Base-by-base conservation (phyloP, 192 early-diverging fungal genomes). In the Chytriomyces confervae region DNA sequence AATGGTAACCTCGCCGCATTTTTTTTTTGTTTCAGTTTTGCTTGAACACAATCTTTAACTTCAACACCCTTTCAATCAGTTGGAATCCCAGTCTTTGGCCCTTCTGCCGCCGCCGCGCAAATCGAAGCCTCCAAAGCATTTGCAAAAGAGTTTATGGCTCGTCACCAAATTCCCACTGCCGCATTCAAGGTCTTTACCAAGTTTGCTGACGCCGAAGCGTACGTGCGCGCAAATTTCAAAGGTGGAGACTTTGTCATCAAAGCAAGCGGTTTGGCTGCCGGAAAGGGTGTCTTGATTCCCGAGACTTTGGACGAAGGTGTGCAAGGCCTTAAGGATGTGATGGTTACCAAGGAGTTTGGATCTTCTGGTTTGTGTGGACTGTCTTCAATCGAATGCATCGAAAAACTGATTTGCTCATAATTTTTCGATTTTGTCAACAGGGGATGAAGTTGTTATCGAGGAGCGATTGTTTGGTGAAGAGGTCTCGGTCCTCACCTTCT, bases 51-150 rank as follows among this genome's bases (percentile, higher is more conserved):
- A 36, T 1, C 0, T 36, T 36, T 1, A 36, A 36, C 36, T 36
- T 36, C 36, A 36, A 36, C 36, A 36, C 36, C 24, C 24, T 36
- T 36, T 2, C 36, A 36, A 36, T 36, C 69, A 94, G 94, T 93
- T 66, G 94, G 94, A 70, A 94, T 96, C 79, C 89, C 95, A 6
- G 92, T 91, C 72, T 98, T 99, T 75, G 98, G 95, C 18, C 98
- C 98, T 43, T 95, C 95, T 23, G 77, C 84, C 51, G 90, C 90
- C 69, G 98, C 98, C 11, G 94, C 98, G 62, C 85, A 83, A 23
- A 93, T 99, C 84, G 98, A 99, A 84, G 96, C 96, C 4, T 99
- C 98, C 65, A 99, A 99, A 88, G 93, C 96, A 16, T 99, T 98
- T 83, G 93, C 95, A 77, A 99, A 98, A 84, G 93, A 98, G 81